Percentiles rank a stretch among this genome's conserved stretches.
Conservation (phyloP, 2,329 filamentous ascomycete genomes). For the Aspergillus versicolor region DNA sequence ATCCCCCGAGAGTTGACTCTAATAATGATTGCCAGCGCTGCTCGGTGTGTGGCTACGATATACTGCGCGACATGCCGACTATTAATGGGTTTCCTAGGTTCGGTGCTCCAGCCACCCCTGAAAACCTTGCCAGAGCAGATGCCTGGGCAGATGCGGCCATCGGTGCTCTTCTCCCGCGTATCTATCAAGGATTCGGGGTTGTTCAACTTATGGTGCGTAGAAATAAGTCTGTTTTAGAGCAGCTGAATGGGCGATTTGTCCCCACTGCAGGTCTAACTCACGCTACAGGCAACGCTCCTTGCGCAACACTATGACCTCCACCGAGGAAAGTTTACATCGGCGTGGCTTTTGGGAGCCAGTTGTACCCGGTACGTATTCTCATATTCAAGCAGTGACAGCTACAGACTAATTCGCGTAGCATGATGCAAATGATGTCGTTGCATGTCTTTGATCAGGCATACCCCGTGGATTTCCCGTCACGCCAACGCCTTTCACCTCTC, state of each 20-base stretch:
- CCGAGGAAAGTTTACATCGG: not conserved
- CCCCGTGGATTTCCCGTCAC: not conserved
- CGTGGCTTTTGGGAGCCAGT: not conserved
- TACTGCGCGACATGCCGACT: no score
- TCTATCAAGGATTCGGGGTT: not conserved
- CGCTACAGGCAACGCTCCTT: not conserved
- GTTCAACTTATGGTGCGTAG: not conserved
- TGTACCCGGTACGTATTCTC: not conserved
- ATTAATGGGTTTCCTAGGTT: not conserved
- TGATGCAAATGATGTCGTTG: conserved; percentile 4
- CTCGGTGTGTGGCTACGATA: not conserved
- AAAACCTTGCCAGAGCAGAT: not conserved
- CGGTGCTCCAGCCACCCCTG: not conserved
- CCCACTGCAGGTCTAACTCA: no score
- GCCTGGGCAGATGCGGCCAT: conserved; percentile 1
- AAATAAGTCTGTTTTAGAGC: no score
- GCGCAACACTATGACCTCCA: not conserved
- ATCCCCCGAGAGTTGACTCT: not conserved
- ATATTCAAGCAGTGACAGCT: no score
- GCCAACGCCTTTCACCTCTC: not conserved
- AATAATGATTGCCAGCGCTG: not conserved
- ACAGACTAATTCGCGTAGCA: not conserved
- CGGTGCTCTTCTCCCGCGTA: not conserved
- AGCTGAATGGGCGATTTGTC: no score
- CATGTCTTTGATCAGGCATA: not conserved